Conservation (phyloP, 192 early-diverging fungal species). For the Gonapodya prolifera region DNA sequence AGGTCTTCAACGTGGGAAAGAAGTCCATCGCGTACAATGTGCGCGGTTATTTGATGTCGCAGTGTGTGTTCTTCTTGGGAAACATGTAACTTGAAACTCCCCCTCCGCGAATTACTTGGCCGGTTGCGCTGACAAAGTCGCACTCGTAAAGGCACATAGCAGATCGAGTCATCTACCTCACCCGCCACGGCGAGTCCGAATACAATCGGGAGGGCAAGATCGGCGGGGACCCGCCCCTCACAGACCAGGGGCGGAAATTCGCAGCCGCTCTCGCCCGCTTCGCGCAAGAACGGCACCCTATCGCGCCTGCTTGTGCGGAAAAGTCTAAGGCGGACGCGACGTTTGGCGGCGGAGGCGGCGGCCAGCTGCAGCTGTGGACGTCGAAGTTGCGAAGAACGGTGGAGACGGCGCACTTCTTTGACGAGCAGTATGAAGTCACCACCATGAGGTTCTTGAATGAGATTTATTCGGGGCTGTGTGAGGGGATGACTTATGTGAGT, state of each 20-base stretch:
- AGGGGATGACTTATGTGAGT: constrained; percentile 56
- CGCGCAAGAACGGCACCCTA: constrained; percentile 22
- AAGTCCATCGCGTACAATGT: constrained; percentile 91
- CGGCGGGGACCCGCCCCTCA: constrained; percentile 76
- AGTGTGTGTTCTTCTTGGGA: constrained; percentile 97
- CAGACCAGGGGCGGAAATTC: constrained; percentile 56
- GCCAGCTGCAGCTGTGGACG: constrained; percentile 60
- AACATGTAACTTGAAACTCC: constrained; percentile 95
- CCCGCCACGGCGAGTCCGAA: constrained; percentile 81
- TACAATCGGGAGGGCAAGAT: constrained; percentile 77
- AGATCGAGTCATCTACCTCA: constrained; percentile 76
- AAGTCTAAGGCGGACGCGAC: neutral
- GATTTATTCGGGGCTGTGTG: constrained; percentile 78
- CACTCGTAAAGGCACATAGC: constrained; percentile 9
- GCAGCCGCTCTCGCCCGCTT: constrained; percentile 65
- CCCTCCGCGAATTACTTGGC: no score
- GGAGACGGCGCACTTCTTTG: constrained; percentile 72
- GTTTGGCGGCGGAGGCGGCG: neutral
- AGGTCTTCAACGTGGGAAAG: constrained; percentile 91
- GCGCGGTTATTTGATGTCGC: constrained; percentile 79
- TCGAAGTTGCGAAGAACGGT: constrained; percentile 72
- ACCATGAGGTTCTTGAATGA: constrained; percentile 64
- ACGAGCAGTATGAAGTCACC: constrained; percentile 62
- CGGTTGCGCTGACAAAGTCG: neutral
- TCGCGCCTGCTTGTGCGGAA: constrained; percentile 7